Evolutionary conservation across 2,329 filamentous ascomycete genomes (phyloP).

Genomic region (Pyricularia grisea): DNA sequence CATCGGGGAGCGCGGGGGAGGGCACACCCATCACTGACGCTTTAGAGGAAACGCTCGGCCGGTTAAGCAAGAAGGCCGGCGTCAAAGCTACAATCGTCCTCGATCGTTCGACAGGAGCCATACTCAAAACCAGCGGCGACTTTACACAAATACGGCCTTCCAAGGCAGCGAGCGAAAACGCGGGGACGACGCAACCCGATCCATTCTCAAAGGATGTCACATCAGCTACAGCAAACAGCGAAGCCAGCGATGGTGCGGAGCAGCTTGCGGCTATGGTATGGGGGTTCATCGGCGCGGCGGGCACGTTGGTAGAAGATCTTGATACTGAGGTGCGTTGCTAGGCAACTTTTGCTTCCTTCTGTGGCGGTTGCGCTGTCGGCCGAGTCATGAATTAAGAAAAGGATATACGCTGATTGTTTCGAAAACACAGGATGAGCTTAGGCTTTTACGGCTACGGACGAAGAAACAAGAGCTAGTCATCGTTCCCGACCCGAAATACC

Average conservation of each 20-base stretch:
- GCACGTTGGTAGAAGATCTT: conserved; percentile 60
- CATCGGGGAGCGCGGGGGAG: neutral
- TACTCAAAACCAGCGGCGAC: conserved; percentile 67
- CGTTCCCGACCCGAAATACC: conserved; percentile 69
- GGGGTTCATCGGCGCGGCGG: conserved; percentile 63
- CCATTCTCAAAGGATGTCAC: neutral
- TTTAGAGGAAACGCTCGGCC: conserved; percentile 55
- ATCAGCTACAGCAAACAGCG: conserved; percentile 21
- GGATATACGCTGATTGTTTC: neutral
- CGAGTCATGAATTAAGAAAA: neutral
- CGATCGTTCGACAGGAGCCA: conserved; percentile 60
- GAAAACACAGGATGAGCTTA: conserved; percentile 56
- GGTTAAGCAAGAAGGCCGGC: conserved; percentile 67
- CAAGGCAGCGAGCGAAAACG: conserved; percentile 3
- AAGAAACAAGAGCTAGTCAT: conserved; percentile 80
- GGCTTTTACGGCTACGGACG: conserved; percentile 66
- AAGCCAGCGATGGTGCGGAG: conserved; percentile 41
- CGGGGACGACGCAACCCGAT: conserved; percentile 22
- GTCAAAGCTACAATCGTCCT: conserved; percentile 72
- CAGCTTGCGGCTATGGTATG: conserved; percentile 70
- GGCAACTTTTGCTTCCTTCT: neutral
- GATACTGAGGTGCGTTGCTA: conserved; percentile 51
- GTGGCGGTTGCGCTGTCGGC: neutral
- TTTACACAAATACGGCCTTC: conserved; percentile 47
- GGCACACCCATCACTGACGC: conserved; percentile 39